phyloP scores from a whole-genome alignment of 257 asterid genomes.

The Mentha longifolia region DNA sequence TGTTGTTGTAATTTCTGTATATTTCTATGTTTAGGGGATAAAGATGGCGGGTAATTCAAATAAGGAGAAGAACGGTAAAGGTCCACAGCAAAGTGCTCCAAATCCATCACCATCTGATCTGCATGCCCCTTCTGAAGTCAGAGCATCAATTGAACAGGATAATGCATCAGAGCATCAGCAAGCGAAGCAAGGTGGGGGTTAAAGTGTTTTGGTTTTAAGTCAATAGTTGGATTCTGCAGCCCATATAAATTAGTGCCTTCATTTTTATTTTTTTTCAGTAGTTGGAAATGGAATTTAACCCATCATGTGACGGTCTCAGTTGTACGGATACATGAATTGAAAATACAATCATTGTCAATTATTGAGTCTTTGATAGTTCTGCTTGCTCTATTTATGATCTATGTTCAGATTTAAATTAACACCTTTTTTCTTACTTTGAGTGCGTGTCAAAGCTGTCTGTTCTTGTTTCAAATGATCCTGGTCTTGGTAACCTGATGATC shows the following conservation, averaged over 20 bases:
- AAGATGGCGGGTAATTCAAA: conserved; percentile 90
- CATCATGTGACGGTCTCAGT: neutral
- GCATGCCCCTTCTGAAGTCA: conserved; percentile 45
- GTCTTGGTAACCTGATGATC: no score
- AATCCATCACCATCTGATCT: conserved; percentile 36
- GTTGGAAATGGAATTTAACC: conserved; percentile 24
- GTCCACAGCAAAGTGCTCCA: conserved; percentile 45
- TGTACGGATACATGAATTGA: no score
- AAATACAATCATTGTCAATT: no score
- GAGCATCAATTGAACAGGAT: conserved; percentile 53
- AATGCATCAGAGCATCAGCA: conserved; percentile 44
- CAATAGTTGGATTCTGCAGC: neutral
- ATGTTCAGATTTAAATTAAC: neutral
- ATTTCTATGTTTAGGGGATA: conserved; percentile 38
- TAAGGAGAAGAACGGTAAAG: conserved; percentile 78
- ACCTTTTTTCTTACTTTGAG: no score
- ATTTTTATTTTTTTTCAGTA: neutral
- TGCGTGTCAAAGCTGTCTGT: no score
- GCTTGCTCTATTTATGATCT: conserved; percentile 5
- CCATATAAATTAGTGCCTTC: neutral
- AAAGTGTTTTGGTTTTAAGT: neutral
- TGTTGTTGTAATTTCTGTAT: no score
- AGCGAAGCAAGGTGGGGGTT: conserved; percentile 58
- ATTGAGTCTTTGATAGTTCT: no score
- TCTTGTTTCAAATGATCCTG: no score